Conservation (phyloP, 2,329 filamentous ascomycete species). For the Akanthomyces uredinophilus region DNA sequence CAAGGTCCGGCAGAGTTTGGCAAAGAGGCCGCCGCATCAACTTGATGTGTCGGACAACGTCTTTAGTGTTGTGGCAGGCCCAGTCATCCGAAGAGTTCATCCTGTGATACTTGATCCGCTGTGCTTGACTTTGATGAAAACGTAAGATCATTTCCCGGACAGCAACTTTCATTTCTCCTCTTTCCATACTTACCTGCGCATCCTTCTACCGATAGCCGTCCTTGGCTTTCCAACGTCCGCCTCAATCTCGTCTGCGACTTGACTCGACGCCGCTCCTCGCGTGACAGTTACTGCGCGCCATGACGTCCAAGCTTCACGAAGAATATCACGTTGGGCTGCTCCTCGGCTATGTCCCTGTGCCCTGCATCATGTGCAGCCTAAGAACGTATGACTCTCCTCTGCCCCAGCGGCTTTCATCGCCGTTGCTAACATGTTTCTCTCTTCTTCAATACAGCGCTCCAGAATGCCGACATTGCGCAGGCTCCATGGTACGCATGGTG, state of each 20-base stretch:
- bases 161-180: background rate
- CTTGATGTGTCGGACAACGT: background rate
- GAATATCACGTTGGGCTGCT: slow-evolving; percentile 10
- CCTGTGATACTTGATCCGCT: background rate
- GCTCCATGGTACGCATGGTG: slow-evolving; percentile 13
- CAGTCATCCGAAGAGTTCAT: background rate
- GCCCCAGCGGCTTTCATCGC: background rate
- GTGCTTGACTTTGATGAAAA: background rate
- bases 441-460: background rate
- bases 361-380: slow-evolving; percentile 12
- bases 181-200: background rate
- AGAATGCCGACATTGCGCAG: slow-evolving; percentile 10
- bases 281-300: background rate
- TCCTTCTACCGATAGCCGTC: background rate
- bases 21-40: background rate
- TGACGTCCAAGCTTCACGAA: background rate
- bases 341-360: slow-evolving; percentile 8
- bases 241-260: background rate
- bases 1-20: background rate
- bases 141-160: background rate
- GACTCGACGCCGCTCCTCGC: background rate
- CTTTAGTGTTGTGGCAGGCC: background rate
- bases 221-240: background rate
- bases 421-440: background rate
- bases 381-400: background rate